Conservation (phyloP, 2,329 filamentous ascomycete genomes). For the Plectosphaerella plurivora region DNA sequence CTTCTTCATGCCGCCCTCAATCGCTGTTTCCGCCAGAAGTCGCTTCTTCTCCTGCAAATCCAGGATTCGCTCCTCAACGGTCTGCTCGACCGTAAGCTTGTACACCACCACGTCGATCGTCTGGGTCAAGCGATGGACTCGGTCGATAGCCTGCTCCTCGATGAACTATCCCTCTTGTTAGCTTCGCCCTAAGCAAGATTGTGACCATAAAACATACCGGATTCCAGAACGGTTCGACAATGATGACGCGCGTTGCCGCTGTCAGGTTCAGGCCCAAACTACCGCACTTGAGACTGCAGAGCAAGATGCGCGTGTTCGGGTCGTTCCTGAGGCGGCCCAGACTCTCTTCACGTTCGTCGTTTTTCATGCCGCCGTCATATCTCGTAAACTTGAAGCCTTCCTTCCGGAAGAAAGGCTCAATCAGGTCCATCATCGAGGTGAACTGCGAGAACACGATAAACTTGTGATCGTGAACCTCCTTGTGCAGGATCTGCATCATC, state of each 20-base stretch:
- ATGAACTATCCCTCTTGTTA: constrained; percentile 61
- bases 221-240: constrained; percentile 98
- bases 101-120: constrained; percentile 93
- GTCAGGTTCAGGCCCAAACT: constrained; percentile 91
- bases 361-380: constrained; percentile 94
- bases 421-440: constrained; percentile 94
- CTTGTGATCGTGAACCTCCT: constrained; percentile 79
- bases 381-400: constrained; percentile 76
- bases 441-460: constrained; percentile 99
- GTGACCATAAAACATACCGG: constrained; percentile 52
- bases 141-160: constrained; percentile 97
- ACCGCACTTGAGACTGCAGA: constrained; percentile 93
- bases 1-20: constrained; percentile 69
- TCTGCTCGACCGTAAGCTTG: constrained; percentile 81
- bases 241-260: constrained; percentile 86
- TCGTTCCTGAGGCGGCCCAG: constrained; percentile 73
- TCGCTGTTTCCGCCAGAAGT: constrained; percentile 82
- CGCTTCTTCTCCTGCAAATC: constrained; percentile 92
- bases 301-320: constrained; percentile 69
- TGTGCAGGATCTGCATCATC: constrained; percentile 73
- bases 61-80: constrained; percentile 92
- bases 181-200: neutral
- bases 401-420: constrained; percentile 82
- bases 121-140: constrained; percentile 96
- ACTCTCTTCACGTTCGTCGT: constrained; percentile 85